A percentile compares a stretch with the other conserved stretches of the same genome.
These are phyloP conservation scores for Clonostachys sp. DNA, from an alignment of 2,329 filamentous ascomycete species.

Conservation along the genomic window DNA sequence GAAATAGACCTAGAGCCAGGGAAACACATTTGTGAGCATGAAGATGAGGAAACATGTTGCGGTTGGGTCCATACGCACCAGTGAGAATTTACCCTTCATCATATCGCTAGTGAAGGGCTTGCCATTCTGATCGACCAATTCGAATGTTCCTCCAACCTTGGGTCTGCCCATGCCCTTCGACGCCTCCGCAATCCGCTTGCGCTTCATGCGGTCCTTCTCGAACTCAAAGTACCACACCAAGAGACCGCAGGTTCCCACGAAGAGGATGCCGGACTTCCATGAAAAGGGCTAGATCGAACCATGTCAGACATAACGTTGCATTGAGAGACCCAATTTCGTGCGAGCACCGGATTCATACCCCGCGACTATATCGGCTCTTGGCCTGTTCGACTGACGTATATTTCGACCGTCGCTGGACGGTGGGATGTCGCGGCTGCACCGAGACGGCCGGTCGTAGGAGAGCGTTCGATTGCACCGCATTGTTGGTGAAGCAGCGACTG, in stretches of 20 bases:
- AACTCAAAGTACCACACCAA: slow-evolving; percentile 88
- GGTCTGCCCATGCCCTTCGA: slow-evolving; percentile 90
- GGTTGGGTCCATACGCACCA: slow-evolving; percentile 46
- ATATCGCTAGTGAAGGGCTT: slow-evolving; percentile 72
- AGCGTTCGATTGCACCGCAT: slow-evolving; percentile 21
- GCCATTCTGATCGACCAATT: slow-evolving; percentile 77
- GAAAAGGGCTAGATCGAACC: slow-evolving; percentile 69
- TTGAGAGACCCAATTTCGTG: neutral
- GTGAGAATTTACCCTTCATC: slow-evolving; percentile 79
- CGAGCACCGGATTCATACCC: slow-evolving; percentile 30
- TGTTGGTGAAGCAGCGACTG: slow-evolving; percentile 34
- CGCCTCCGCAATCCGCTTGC: slow-evolving; percentile 83
- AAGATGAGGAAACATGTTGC: slow-evolving; percentile 4
- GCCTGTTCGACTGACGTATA: slow-evolving; percentile 54
- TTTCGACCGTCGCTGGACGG: slow-evolving; percentile 31
- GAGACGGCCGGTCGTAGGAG: slow-evolving; percentile 25
- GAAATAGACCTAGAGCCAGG: slow-evolving; percentile 73
- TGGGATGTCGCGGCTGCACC: slow-evolving; percentile 23
- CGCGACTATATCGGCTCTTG: slow-evolving; percentile 52
- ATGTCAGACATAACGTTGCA: slow-evolving; percentile 3
- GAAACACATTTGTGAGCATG: neutral
- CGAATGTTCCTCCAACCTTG: slow-evolving; percentile 87
- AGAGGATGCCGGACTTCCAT: slow-evolving; percentile 83
- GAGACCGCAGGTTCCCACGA: slow-evolving; percentile 71
- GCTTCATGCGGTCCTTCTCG: slow-evolving; percentile 88